These are phyloP conservation scores for Kalanchoe fedtschenkoi DNA, from an alignment of 164 flowering plant species.

Conservation along the genomic window DNA sequence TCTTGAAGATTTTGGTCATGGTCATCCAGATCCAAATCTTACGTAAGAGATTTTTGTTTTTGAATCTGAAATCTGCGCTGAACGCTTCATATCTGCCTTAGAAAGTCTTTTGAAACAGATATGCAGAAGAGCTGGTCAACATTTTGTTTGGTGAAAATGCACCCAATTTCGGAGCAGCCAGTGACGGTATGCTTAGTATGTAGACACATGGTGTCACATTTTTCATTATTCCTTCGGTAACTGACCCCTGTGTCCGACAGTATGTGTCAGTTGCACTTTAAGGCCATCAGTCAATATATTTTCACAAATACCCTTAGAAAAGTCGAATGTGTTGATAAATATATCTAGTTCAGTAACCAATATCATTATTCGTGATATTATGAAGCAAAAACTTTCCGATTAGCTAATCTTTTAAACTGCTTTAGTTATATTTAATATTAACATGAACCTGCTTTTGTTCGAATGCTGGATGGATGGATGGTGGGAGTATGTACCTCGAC, in stretches of 20 bases:
- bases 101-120: constrained; percentile 29
- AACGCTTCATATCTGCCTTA: background rate
- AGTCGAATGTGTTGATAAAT: no score
- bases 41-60: constrained; percentile 47
- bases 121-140: constrained; percentile 90
- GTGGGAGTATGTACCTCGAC: background rate
- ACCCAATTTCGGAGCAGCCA: constrained; percentile 97
- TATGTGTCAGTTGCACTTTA: no score
- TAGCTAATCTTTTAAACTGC: no score
- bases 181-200: constrained; percentile 69
- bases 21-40: constrained; percentile 99
- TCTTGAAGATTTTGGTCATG: constrained; percentile 95
- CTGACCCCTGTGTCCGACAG: no score
- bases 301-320: no score
- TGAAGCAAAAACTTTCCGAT: no score
- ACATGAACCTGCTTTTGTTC: no score
- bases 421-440: no score
- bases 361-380: no score
- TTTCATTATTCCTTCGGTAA: background rate
- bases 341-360: no score
- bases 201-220: background rate
- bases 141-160: constrained; percentile 68
- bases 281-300: no score
- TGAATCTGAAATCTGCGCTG: background rate
- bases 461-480: background rate